Evolutionary conservation across 176 grass and related monocot genomes (phyloP), one percentile per base, ranked within the genome.

Genomic region (Thalia dealbata): DNA sequence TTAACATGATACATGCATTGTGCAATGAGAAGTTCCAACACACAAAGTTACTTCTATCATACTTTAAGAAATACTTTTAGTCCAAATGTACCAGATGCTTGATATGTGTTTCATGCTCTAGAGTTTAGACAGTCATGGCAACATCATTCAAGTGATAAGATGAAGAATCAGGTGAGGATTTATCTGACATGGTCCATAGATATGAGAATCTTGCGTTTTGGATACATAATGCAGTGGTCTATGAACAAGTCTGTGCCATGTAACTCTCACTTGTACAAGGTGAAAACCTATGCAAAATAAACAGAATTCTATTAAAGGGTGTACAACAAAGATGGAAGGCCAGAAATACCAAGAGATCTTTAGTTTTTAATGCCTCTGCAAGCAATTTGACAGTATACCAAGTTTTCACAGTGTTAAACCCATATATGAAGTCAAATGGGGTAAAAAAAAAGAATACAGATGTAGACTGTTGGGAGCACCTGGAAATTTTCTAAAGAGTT

Each of bases 401-500:
- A 30, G 50, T n/a, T 19, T 2, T 30, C 73, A 50, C 15, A 45
- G n/a, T 18, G n/a, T 22, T 50, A 16, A 48, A 77, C 14, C 73
- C 28, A 14, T 52, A 21, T 19, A 61, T 60, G 44, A 18, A 73
- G 13, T 16, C 28, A 35, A 52, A 28, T 65, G 76, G n/a, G n/a
- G n/a, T n/a, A 32, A 45, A 76, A 70, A 52, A 1, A 48, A 72
- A 52, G 3, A 26, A 63, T 45, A 35, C 61, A 21, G 61, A 21
- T 63, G 12, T 74, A 64, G 63, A 12, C 71, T 62, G 70, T 70
- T 42, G 43, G 10, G 72, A 46, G 84, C 74, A 96, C 93, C 85
- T 96, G 89, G 84, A 97, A 97, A 63, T 90, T 87, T 3, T 78
- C 81, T 56, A 97, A 88, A 64, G 73, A 92, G 30, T 85, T 88